Evolutionary conservation across 371 early-diverging fungal genomes (phyloP), one percentile per base, ranked within the genome.

Genomic region (Mucor lusitanicus): DNA sequence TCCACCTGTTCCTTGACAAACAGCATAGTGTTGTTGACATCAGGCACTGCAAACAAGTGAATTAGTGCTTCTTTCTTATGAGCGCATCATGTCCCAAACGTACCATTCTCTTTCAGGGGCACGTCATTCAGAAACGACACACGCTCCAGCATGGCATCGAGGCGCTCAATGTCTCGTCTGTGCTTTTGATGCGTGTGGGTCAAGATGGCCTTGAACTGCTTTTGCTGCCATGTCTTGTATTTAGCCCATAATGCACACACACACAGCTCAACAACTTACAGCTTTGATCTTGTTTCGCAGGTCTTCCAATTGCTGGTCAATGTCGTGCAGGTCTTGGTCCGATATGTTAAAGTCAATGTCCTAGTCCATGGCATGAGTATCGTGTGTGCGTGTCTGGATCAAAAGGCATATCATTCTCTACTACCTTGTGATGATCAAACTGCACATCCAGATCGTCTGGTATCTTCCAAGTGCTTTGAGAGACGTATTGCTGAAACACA

Each of bases 371-470:
- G 3, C 6, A 30, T 30, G 30, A 30, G 30, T 30, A 30, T 30
- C 6, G 30, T n/a, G n/a, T n/a, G n/a, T n/a, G n/a, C n/a, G n/a
- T n/a, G n/a, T n/a, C n/a, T n/a, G n/a, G n/a, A n/a, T n/a, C n/a
- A n/a, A n/a, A n/a, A n/a, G n/a, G n/a, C n/a, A n/a, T n/a, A n/a
- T n/a, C n/a, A n/a, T n/a, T n/a, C n/a, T n/a, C n/a, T n/a, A n/a
- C n/a, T 62, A 68, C 68, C n/a, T 68, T 62, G 9, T 48, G 42
- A 13, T 68, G 48, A n/a, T 62, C 58, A 25, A 54, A 53, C 9
- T 53, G 28, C 15, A 69, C 44, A 19, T 63, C 59, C 32, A 63
- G 12, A 17, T 37, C 40, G 17, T n/a, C 1, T 0, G 70, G 66
- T 40, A 70, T 58, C 25, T 58, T 39, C 61, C 65, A 65, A 0